These are phyloP conservation scores for Hansenula sp. DNA, from an alignment of 1,139 yeast species.

Conservation along the genomic window DNA sequence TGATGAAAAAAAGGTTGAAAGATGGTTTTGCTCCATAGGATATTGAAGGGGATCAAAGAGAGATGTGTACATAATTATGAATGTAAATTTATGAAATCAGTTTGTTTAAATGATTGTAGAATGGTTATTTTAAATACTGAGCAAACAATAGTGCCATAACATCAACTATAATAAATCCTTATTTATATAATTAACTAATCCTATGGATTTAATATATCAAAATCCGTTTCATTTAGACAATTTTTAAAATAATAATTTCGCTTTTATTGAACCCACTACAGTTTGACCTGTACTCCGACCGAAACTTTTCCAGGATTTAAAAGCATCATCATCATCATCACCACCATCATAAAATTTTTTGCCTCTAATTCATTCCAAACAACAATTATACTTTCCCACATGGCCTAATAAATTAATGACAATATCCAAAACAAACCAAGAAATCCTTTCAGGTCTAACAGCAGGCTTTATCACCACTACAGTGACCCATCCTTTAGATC, in stretches of 20 bases:
- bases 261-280: too few species aligned
- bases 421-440: slow-evolving; percentile 35
- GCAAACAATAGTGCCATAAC: too few species aligned
- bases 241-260: too few species aligned
- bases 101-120: not conserved
- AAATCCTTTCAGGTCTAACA: slow-evolving; percentile 67
- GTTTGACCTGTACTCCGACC: too few species aligned
- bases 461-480: slow-evolving; percentile 84
- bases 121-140: not conserved
- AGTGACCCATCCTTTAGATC: slow-evolving; percentile 83
- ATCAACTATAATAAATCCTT: too few species aligned
- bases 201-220: too few species aligned
- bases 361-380: too few species aligned
- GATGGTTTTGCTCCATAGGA: not conserved
- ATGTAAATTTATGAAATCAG: not conserved
- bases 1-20: not conserved
- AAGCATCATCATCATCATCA: too few species aligned
- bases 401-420: not conserved
- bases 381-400: not conserved
- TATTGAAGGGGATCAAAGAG: not conserved
- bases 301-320: too few species aligned
- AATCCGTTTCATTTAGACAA: too few species aligned
- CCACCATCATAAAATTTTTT: too few species aligned
- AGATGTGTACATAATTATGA: slow-evolving; percentile 1
- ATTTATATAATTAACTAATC: too few species aligned